phyloP scores from a whole-genome alignment of 176 grass and related monocot genomes.

The Hordeum marinum region DNA sequence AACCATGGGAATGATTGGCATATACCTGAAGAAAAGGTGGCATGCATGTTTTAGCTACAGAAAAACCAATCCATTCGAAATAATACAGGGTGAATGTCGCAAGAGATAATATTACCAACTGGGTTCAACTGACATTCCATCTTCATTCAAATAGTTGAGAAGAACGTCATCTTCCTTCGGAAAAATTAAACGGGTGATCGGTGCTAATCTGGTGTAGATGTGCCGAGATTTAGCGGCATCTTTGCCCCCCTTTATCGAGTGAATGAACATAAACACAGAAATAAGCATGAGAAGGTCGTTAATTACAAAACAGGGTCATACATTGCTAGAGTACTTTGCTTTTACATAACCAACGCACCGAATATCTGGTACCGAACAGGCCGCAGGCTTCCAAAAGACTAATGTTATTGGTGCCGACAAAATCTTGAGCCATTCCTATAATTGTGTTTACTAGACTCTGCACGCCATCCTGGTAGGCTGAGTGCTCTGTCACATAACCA shows the following conservation, averaged over 20 bases:
- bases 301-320: background rate
- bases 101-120: constrained; percentile 48
- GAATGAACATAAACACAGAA: background rate
- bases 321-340: background rate
- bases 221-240: constrained; percentile 74
- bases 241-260: constrained; percentile 63
- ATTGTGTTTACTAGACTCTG: constrained; percentile 75
- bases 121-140: constrained; percentile 79
- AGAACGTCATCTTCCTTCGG: constrained; percentile 82
- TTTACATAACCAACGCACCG: background rate
- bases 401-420: constrained; percentile 93
- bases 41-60: background rate
- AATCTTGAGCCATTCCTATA: constrained; percentile 93
- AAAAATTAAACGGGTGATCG: constrained; percentile 67
- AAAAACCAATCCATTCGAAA: background rate
- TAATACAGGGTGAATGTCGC: background rate
- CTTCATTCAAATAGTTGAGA: constrained; percentile 75
- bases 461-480: constrained; percentile 78
- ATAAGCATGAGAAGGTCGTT: background rate
- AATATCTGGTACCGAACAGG: constrained; percentile 77
- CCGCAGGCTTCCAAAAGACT: constrained; percentile 60
- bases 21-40: constrained; percentile 50
- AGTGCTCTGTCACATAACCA: constrained; percentile 93
- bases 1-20: constrained; percentile 86
- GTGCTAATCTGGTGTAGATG: constrained; percentile 58